Percentiles rank a stretch among this genome's conserved stretches.
These are phyloP conservation scores for Fraxinus pennsylvanica DNA, from an alignment of 257 asterid genomes.

Conservation along the genomic window DNA sequence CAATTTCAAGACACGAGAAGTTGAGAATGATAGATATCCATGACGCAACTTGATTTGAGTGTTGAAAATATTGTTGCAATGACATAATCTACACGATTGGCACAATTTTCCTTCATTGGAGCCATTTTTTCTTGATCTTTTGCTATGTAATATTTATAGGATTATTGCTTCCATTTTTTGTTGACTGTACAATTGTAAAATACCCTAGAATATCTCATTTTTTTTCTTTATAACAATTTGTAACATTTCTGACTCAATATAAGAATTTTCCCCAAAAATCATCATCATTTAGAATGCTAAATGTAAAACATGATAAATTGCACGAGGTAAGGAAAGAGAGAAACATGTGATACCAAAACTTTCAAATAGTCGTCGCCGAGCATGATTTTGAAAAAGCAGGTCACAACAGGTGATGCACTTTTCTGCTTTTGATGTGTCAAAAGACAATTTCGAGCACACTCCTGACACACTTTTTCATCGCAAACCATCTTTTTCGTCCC, in stretches of 20 bases:
- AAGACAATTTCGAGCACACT: background rate
- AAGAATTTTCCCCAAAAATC: background rate
- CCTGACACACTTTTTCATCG: background rate
- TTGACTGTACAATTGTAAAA: too few species aligned
- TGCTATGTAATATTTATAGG: background rate
- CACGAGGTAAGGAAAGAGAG: background rate
- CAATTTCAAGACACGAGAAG: too few species aligned
- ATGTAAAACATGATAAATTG: background rate
- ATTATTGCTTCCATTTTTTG: background rate
- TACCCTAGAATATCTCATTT: background rate
- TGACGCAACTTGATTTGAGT: too few species aligned
- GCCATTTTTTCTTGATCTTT: background rate
- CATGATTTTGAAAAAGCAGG: conserved; percentile 35
- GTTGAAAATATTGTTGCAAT: background rate
- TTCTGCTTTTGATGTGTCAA: conserved; percentile 1
- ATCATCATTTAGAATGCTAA: background rate
- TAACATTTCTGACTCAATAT: background rate
- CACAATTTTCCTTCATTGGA: background rate
- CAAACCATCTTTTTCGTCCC: conserved; percentile 18
- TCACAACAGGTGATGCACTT: background rate
- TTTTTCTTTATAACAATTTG: background rate
- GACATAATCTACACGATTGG: background rate
- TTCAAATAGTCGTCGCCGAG: conserved; percentile 16
- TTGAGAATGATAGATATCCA: too few species aligned
- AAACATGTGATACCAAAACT: conserved; percentile 28